A percentile compares a stretch with the other conserved stretches of the same genome.
Conservation (phyloP, 208 protist genomes). For the Leishmania arabica region DNA sequence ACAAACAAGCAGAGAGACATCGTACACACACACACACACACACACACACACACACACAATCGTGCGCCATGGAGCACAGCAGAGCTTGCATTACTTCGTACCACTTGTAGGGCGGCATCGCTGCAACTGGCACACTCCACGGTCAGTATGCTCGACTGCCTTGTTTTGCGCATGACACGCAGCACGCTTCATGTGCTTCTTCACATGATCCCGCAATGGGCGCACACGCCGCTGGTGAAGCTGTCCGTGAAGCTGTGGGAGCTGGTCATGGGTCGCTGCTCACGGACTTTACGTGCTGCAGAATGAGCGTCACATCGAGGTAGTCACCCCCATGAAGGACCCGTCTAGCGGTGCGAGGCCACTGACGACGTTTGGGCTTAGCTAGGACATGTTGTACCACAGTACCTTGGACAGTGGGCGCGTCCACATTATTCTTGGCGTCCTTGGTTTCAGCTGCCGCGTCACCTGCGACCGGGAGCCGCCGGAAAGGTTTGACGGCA, state of each 20-base stretch:
- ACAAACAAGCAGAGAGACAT: background rate
- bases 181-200: conserved; percentile 31
- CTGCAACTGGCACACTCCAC: background rate
- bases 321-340: conserved; percentile 25
- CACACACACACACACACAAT: background rate
- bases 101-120: background rate
- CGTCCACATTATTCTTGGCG: conserved; percentile 56
- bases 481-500: conserved; percentile 46
- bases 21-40: background rate
- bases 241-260: conserved; percentile 39
- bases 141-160: conserved; percentile 24
- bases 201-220: conserved; percentile 34
- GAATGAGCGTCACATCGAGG: conserved; percentile 34
- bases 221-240: conserved; percentile 30
- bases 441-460: conserved; percentile 17
- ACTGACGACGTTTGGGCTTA: conserved; percentile 39
- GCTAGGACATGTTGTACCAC: conserved; percentile 40
- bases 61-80: background rate
- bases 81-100: background rate
- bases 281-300: conserved; percentile 31
- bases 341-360: conserved; percentile 1
- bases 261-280: conserved; percentile 26
- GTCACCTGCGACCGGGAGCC: conserved; percentile 51
- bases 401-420: conserved; percentile 59
- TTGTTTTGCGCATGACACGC: conserved; percentile 26